Evolutionary conservation across 164 flowering plant species (phyloP).

Genomic region (Kingdonia uniflora): DNA sequence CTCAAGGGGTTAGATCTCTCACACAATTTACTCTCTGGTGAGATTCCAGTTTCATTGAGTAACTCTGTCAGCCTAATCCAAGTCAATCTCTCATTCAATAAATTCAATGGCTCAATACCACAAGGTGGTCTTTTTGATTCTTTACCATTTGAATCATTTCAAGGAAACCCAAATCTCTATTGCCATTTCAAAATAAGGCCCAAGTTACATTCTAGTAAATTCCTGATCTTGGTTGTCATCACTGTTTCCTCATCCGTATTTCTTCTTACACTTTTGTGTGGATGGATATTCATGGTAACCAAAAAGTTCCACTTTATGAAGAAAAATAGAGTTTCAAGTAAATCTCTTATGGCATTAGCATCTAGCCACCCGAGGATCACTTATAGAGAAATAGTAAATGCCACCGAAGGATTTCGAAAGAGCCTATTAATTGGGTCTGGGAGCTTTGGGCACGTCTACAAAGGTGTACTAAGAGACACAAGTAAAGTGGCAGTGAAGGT

Average conservation of each 20-base stretch:
- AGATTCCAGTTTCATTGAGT: slow-evolving; percentile 30
- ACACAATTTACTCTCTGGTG: slow-evolving; percentile 28
- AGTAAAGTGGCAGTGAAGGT: slow-evolving; percentile 7
- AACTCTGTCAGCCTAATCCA: slow-evolving; percentile 20
- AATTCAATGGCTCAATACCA: slow-evolving; percentile 38
- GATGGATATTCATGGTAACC: slow-evolving; percentile 11
- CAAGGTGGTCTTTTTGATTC: slow-evolving; percentile 12
- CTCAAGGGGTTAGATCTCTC: slow-evolving; percentile 43
- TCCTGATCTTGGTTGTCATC: slow-evolving; percentile 20
- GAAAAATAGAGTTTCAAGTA: slow-evolving; percentile 31
- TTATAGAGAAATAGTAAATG: slow-evolving; percentile 14
- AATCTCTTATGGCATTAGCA: slow-evolving; percentile 20
- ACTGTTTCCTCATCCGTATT: slow-evolving; percentile 18
- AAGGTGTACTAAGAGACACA: slow-evolving; percentile 9
- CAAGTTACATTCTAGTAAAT: slow-evolving; percentile 16
- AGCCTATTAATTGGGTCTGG: slow-evolving; percentile 6
- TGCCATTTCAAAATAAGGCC: slow-evolving; percentile 15
- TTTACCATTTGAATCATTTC: slow-evolving; percentile 26
- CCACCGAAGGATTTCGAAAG: slow-evolving; percentile 28
- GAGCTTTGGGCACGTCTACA: slow-evolving; percentile 5
- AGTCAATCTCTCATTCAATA: slow-evolving; percentile 45
- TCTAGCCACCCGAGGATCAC: slow-evolving; percentile 14
- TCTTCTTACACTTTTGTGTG: slow-evolving; percentile 8
- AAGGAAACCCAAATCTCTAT: slow-evolving; percentile 35
- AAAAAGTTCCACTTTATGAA: slow-evolving; percentile 6